phyloP scores from a whole-genome alignment of 2,329 filamentous ascomycete species.

The Colletotrichum sp. region DNA sequence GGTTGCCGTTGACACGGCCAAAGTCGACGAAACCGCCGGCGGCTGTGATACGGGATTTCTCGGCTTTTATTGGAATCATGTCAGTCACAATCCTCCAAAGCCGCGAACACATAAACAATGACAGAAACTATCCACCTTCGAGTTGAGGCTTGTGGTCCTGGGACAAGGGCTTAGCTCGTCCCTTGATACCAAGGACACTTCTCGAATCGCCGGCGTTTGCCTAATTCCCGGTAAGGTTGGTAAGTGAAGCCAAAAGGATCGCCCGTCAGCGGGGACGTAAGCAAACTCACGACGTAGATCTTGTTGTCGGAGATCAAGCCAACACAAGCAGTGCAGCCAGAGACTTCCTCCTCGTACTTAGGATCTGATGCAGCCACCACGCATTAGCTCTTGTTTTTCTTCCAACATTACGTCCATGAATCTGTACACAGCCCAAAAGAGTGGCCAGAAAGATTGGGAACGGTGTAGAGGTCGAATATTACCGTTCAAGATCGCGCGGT shows the following conservation, averaged over 20 bases:
- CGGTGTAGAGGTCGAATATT: constrained; percentile 36
- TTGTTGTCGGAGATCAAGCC: constrained; percentile 88
- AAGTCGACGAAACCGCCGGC: constrained; percentile 99
- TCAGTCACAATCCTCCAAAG: not conserved
- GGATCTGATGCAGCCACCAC: constrained; percentile 70
- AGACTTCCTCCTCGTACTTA: constrained; percentile 96
- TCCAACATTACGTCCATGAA: not conserved
- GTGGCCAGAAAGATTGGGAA: not conserved
- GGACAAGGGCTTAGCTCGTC: constrained; percentile 95
- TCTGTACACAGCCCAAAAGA: not conserved
- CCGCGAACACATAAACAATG: not conserved
- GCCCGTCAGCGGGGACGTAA: not conserved
- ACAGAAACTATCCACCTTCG: constrained; percentile 69
- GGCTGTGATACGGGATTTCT: constrained; percentile 94
- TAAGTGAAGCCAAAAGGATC: constrained; percentile 28
- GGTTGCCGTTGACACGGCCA: constrained; percentile 96
- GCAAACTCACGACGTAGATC: constrained; percentile 85
- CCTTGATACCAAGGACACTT: constrained; percentile 94
- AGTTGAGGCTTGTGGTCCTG: constrained; percentile 99
- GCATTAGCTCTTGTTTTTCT: constrained; percentile 3
- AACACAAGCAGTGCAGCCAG: constrained; percentile 95
- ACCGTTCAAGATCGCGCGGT: constrained; percentile 96
- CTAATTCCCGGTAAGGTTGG: constrained; percentile 51
- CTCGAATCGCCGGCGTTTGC: constrained; percentile 97
- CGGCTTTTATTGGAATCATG: constrained; percentile 59